Evolutionary conservation across 23 red algal genomes (phyloP).

Genomic region (Agarophyton chilense): DNA sequence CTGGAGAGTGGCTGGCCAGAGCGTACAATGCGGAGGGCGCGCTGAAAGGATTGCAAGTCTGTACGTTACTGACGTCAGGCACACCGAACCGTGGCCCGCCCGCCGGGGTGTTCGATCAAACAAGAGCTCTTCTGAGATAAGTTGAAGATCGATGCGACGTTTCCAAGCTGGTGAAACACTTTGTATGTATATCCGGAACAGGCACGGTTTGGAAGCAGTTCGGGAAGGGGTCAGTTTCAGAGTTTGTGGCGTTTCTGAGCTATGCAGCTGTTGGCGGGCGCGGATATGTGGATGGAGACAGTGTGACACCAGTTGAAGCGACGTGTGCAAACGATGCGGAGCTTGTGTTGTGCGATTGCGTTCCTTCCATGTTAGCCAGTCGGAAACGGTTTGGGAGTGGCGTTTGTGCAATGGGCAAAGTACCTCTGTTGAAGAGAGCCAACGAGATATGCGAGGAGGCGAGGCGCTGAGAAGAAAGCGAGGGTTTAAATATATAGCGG

Average conservation of each 20-base stretch:
- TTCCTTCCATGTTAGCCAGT: slow-evolving; percentile 64
- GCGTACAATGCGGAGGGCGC: slow-evolving; percentile 69
- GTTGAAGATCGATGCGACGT: slow-evolving; percentile 53
- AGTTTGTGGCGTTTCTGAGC: slow-evolving; percentile 51
- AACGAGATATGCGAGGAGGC: no score
- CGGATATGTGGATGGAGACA: slow-evolving; percentile 61
- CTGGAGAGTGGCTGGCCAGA: slow-evolving; percentile 78
- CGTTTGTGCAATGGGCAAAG: slow-evolving; percentile 37
- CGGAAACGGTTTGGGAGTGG: slow-evolving; percentile 52
- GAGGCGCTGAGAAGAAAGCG: neutral
- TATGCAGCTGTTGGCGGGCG: slow-evolving; percentile 69
- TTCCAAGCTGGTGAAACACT: slow-evolving; percentile 6
- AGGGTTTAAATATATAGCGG: neutral
- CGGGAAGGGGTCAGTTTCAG: slow-evolving; percentile 48
- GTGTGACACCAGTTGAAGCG: slow-evolving; percentile 68
- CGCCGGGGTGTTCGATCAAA: slow-evolving; percentile 68
- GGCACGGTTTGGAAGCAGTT: slow-evolving; percentile 38
- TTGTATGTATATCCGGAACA: slow-evolving; percentile 61
- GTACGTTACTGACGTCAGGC: slow-evolving; percentile 64
- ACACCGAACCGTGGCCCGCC: slow-evolving; percentile 77
- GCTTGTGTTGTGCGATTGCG: slow-evolving; percentile 54
- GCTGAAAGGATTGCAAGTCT: slow-evolving; percentile 27
- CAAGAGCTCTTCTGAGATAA: slow-evolving; percentile 71
- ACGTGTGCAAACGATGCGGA: slow-evolving; percentile 38
- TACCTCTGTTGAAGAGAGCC: slow-evolving; percentile 15